These are phyloP conservation scores for Poa pratensis DNA, from an alignment of 176 grass and related monocot species.

Conservation along the genomic window DNA sequence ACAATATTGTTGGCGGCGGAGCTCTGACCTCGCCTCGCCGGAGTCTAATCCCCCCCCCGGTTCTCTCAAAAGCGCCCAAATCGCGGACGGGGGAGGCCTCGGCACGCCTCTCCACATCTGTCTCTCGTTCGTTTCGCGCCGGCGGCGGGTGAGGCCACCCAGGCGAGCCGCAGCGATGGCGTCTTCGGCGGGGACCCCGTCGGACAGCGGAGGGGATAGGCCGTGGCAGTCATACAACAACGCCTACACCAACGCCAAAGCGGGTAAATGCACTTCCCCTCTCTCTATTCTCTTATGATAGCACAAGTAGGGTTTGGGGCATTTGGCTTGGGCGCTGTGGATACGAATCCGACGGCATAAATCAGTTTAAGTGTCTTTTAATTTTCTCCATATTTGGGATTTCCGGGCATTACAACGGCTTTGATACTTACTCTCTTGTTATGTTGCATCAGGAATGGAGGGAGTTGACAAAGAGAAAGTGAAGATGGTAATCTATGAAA, in stretches of 20 bases:
- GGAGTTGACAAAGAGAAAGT: conserved; percentile 95
- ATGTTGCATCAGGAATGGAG: conserved; percentile 74
- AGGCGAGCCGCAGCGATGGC: conserved; percentile 39
- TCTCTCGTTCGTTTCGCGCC: neutral
- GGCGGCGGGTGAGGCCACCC: neutral
- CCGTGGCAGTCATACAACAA: conserved; percentile 96
- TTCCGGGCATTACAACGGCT: neutral
- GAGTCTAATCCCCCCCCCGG: neutral
- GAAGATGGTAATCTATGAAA: conserved; percentile 84
- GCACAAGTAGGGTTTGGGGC: conserved; percentile 10
- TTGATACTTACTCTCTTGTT: conserved; percentile 34
- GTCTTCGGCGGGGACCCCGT: conserved; percentile 8
- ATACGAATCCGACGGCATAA: neutral
- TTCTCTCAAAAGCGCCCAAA: neutral
- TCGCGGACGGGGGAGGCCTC: neutral
- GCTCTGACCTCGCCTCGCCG: conserved; percentile 19
- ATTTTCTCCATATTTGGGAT: neutral
- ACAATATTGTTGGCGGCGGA: conserved; percentile 19
- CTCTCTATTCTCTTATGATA: conserved; percentile 9
- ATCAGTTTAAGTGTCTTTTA: neutral
- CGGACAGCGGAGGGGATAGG: conserved; percentile 50
- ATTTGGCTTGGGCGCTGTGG: neutral
- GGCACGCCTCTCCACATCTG: neutral
- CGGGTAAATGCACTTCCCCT: conserved; percentile 51
- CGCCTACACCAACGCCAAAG: conserved; percentile 91